These are phyloP conservation scores for Lepidium africanum DNA, from an alignment of 345 rosid species.

Conservation along the genomic window DNA sequence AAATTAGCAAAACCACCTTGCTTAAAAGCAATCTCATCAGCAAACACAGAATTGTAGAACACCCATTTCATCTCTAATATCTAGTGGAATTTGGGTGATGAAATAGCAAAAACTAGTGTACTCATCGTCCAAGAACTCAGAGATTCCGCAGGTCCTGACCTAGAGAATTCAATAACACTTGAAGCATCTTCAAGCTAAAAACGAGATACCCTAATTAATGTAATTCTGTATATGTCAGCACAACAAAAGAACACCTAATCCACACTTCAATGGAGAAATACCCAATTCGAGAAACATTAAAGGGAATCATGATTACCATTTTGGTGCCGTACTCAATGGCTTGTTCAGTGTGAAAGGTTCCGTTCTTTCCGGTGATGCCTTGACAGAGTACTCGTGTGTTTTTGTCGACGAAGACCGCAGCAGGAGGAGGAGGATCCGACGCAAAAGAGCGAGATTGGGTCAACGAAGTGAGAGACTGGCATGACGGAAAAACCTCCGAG, in stretches of 20 bases:
- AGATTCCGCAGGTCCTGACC: background rate
- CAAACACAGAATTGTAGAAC: background rate
- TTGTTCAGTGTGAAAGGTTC: constrained; percentile 92
- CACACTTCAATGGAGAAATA: background rate
- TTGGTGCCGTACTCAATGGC: constrained; percentile 98
- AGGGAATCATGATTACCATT: constrained; percentile 41
- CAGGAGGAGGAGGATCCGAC: constrained; percentile 46
- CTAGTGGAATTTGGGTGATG: background rate
- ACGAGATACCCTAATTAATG: background rate
- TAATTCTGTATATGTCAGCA: background rate
- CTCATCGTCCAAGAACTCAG: background rate
- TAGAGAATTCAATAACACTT: background rate
- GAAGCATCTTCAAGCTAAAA: background rate
- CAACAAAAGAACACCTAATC: background rate
- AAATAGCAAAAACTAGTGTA: background rate
- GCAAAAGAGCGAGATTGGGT: constrained; percentile 44
- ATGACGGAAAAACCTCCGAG: constrained; percentile 13
- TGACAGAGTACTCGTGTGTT: constrained; percentile 88
- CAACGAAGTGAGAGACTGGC: constrained; percentile 23
- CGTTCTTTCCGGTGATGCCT: constrained; percentile 94
- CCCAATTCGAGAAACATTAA: background rate
- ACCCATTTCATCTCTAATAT: background rate
- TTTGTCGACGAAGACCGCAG: constrained; percentile 93
- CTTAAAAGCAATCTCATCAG: background rate
- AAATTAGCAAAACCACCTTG: background rate